These are phyloP conservation scores for Chaetothyriales sp. DNA, from an alignment of 2,329 filamentous ascomycete species.

Conservation along the genomic window DNA sequence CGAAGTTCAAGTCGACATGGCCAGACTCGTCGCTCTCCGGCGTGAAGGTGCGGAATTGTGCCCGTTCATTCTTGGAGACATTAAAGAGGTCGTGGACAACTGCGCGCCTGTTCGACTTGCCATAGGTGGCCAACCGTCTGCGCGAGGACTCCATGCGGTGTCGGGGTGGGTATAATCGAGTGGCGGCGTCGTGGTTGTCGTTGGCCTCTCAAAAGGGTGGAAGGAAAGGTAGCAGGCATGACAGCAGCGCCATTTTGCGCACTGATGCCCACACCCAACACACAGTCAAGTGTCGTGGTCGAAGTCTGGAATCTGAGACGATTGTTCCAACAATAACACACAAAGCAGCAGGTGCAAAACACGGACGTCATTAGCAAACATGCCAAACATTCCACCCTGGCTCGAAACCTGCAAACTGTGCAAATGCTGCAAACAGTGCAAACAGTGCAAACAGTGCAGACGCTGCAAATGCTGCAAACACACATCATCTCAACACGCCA, in stretches of 20 bases:
- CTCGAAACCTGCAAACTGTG: not conserved
- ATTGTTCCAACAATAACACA: not conserved
- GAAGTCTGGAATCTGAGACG: not conserved
- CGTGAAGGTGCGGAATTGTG: not conserved
- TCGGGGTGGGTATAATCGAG: not conserved
- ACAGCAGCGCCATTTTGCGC: not conserved
- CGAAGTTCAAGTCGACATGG: not conserved
- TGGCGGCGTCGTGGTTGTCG: too few species aligned
- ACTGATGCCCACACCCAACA: not conserved
- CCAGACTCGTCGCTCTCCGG: not conserved
- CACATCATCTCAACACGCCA: not conserved
- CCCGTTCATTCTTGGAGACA: not conserved
- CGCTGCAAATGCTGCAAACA: too few species aligned
- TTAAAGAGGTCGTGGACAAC: constrained; percentile 13
- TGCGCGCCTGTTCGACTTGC: constrained; percentile 17
- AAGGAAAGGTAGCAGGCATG: not conserved
- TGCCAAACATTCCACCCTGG: not conserved
- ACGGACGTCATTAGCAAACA: not conserved
- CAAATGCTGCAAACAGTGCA: not conserved
- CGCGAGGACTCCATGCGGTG: constrained; percentile 10
- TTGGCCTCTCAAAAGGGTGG: not conserved
- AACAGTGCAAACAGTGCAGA: not conserved
- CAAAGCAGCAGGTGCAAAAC: not conserved
- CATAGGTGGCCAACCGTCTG: constrained; percentile 26
- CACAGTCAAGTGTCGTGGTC: not conserved